Evolutionary conservation across 108 stramenopile genomes (phyloP).

Genomic region (Nitzschia inconspicua): DNA sequence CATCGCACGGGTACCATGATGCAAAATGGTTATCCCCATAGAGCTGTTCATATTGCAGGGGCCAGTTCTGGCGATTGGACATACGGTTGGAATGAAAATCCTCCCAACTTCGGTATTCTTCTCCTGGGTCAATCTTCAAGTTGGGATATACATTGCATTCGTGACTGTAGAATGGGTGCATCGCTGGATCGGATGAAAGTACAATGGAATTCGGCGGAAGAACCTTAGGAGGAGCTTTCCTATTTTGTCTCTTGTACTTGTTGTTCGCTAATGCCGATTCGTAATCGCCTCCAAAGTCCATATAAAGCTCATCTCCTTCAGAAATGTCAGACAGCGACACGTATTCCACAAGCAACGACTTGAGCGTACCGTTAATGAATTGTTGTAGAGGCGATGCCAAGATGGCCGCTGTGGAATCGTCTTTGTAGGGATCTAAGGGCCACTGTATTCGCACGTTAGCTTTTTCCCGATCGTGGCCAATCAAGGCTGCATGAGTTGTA

Average conservation of each 20-base stretch:
- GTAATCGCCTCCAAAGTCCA: slow-evolving; percentile 36
- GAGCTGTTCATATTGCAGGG: neutral
- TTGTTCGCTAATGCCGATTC: slow-evolving; percentile 22
- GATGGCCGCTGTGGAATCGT: neutral
- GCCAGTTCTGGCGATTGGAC: neutral
- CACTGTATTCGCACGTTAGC: slow-evolving; percentile 17
- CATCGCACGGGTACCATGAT: slow-evolving; percentile 18
- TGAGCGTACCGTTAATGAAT: neutral
- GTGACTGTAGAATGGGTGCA: neutral
- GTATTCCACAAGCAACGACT: slow-evolving; percentile 15
- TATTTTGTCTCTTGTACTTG: neutral
- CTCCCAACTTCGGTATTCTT: no score
- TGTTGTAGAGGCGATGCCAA: neutral
- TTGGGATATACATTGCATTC: slow-evolving; percentile 8
- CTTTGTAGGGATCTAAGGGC: slow-evolving; percentile 3
- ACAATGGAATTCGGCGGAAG: neutral
- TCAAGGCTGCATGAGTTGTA: slow-evolving; percentile 51
- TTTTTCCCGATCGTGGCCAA: slow-evolving; percentile 47
- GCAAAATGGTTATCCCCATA: neutral
- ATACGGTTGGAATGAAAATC: slow-evolving; percentile 4
- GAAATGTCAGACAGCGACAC: slow-evolving; percentile 31
- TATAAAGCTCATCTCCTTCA: slow-evolving; percentile 21
- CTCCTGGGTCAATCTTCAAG: neutral
- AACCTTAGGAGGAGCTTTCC: neutral
- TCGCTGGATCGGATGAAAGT: neutral